phyloP scores from a whole-genome alignment of 129 eudicot species.

The Chrysanthemum makinoi region DNA sequence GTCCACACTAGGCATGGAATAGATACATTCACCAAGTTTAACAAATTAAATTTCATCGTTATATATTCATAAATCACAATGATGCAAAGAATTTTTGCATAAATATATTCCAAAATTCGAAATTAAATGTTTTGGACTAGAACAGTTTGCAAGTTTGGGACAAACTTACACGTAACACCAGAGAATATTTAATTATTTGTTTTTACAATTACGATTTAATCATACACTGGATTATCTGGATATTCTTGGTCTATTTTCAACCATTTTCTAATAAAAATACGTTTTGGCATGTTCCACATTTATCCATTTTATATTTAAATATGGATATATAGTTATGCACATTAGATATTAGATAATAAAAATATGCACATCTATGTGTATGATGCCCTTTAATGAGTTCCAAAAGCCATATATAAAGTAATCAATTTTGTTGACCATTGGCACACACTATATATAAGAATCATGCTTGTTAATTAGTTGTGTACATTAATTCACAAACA shows the following conservation, averaged over 20 bases:
- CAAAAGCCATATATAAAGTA: conserved; percentile 29
- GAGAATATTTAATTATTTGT: no score
- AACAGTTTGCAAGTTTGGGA: no score
- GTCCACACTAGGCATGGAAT: no score
- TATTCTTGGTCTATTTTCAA: no score
- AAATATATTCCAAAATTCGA: no score
- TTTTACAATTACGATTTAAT: neutral
- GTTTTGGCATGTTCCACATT: neutral
- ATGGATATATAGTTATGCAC: neutral
- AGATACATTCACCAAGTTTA: no score
- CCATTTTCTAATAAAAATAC: no score
- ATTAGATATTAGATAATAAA: neutral
- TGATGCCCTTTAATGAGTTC: conserved; percentile 28
- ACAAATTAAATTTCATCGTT: no score
- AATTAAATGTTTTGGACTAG: no score
- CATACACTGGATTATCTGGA: neutral
- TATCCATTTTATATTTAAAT: neutral
- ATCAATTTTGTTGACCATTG: neutral
- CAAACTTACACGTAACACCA: no score
- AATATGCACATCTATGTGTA: neutral
- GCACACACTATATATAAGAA: conserved; percentile 21
- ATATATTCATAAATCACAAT: no score
- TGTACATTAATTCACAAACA: neutral
- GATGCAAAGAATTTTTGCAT: no score
- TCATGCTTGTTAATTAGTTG: neutral